Evolutionary conservation across 805 yeast genomes (phyloP), one percentile per base, ranked within the genome.

Genomic region (Ogataea glucozyma): DNA sequence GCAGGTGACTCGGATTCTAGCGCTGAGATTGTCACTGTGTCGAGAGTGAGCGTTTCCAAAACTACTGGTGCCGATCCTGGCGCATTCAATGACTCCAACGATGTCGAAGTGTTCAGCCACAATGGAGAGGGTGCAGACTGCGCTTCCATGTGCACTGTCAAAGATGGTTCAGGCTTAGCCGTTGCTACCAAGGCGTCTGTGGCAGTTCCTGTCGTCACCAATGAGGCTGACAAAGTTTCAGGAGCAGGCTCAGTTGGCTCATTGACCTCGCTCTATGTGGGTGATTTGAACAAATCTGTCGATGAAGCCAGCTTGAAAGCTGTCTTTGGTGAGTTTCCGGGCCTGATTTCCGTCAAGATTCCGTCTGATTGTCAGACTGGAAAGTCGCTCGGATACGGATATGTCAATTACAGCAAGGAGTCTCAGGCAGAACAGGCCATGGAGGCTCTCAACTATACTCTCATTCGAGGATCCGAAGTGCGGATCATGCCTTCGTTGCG

Each of bases 371-470:
- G 77, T 19, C 64, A 66, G 23, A 67, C 76, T n/a, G 75, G 75
- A 18, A 64, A 71, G 37, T 77, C 89, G 1, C 64, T 87, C 43
- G 85, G 88, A 2, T 83, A 85, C 61, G 93, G 88, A 0, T 85
- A 84, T 58, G 80, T 84, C 14, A 83, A 85, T 43, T 83, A 82
- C 57, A 62, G 64, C 6, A 63, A 60, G 4, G 67, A 69, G 32
- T 54, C 62, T 8, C 83, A 77, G 40, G 88, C 88, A 0, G 71
- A 70, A 27, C 41, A 44, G 24, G 88, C 87, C 2, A 67, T 78
- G 36, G 81, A 76, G 35, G 71, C 75, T 8, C 72, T 81, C 62
- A 84, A 81, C 58, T 78, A 75, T 51, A 67, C 68, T 3, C 52
- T 52, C 0, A 50, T 78, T 0, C 48, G 58, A 19, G 65, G 61